Conservation (phyloP, 805 yeast species). For the Pichia gijzeniarum region DNA sequence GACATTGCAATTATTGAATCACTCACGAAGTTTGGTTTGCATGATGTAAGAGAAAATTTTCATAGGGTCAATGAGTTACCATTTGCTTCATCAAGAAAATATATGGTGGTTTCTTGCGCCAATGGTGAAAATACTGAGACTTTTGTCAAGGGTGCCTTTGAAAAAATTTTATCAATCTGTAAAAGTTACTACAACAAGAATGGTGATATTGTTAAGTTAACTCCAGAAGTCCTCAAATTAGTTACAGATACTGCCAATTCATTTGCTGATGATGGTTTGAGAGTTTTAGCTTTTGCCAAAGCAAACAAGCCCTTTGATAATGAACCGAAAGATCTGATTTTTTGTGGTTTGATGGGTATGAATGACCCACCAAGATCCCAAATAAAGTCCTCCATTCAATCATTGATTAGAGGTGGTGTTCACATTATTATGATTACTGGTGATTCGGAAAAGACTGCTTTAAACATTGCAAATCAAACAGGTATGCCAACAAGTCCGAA, state of each 20-base stretch:
- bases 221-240: slow-evolving; percentile 38
- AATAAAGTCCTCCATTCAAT: slow-evolving; percentile 67
- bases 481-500: slow-evolving; percentile 71
- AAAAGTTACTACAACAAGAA: slow-evolving; percentile 50
- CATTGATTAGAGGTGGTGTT: slow-evolving; percentile 85
- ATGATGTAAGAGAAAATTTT: slow-evolving; percentile 58
- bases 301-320: slow-evolving; percentile 33
- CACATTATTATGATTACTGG: slow-evolving; percentile 98
- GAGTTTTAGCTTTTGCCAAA: slow-evolving; percentile 78
- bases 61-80: slow-evolving; percentile 70
- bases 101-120: slow-evolving; percentile 77
- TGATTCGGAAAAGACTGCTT: slow-evolving; percentile 83
- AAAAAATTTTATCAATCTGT: slow-evolving; percentile 58
- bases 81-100: slow-evolving; percentile 77
- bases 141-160: slow-evolving; percentile 87
- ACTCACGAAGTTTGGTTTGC: slow-evolving; percentile 60
- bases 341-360: slow-evolving; percentile 90
- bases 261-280: slow-evolving; percentile 77
- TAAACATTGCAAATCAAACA: slow-evolving; percentile 77
- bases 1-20: slow-evolving; percentile 86
- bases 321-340: slow-evolving; percentile 56
- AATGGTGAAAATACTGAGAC: slow-evolving; percentile 52
- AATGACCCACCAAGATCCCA: slow-evolving; percentile 96
- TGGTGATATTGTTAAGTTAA: slow-evolving; percentile 56
- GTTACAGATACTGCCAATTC: slow-evolving; percentile 52